Conservation (phyloP, 1,139 yeast genomes). For the Yamadazyma triangularis region DNA sequence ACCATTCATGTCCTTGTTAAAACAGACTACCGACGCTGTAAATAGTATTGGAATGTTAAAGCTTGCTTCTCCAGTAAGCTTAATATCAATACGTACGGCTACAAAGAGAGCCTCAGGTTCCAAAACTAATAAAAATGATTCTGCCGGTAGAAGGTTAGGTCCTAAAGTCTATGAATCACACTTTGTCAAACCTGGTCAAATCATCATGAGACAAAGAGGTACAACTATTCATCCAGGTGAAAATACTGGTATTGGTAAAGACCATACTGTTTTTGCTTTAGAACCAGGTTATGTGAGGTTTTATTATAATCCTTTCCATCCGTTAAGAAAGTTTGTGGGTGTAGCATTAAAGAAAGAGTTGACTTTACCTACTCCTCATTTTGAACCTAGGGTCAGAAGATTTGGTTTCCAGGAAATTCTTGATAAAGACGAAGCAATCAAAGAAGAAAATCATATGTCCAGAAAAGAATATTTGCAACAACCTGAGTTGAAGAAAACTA, state of each 20-base stretch:
- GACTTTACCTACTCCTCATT: slow-evolving; percentile 81
- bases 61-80: neutral
- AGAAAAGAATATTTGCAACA: slow-evolving; percentile 60
- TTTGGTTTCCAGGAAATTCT: slow-evolving; percentile 64
- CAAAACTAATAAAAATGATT: slow-evolving; percentile 86
- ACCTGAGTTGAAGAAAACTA: slow-evolving; percentile 41
- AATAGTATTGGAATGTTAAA: neutral
- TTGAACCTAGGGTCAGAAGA: slow-evolving; percentile 79
- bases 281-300: slow-evolving; percentile 94
- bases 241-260: slow-evolving; percentile 85
- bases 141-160: slow-evolving; percentile 93
- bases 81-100: slow-evolving; percentile 63
- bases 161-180: slow-evolving; percentile 80
- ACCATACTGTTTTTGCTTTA: slow-evolving; percentile 84
- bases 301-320: slow-evolving; percentile 96
- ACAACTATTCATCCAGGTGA: slow-evolving; percentile 96
- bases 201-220: slow-evolving; percentile 92
- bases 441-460: slow-evolving; percentile 54
- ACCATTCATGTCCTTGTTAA: neutral
- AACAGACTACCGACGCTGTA: neutral
- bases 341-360: slow-evolving; percentile 66
- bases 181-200: slow-evolving; percentile 71
- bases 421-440: slow-evolving; percentile 47
- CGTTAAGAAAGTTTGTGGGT: slow-evolving; percentile 86
- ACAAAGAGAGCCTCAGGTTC: slow-evolving; percentile 95